Evolutionary conservation across 108 stramenopile genomes (phyloP).

Genomic region (Nitzschia sp.): DNA sequence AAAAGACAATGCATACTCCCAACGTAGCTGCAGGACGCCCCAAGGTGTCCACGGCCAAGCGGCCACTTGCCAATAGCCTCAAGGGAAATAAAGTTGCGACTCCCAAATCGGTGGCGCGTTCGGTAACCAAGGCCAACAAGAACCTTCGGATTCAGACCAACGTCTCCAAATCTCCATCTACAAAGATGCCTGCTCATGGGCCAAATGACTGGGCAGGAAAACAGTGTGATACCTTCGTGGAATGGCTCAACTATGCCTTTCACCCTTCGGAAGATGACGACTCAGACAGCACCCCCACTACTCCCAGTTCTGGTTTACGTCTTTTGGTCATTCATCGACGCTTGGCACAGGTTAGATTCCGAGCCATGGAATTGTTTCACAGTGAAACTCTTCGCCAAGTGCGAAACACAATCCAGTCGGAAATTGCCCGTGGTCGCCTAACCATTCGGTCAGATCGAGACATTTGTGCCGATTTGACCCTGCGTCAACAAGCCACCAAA

Average conservation of each 20-base stretch:
- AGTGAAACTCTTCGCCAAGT: slow-evolving; percentile 42
- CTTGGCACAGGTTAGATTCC: slow-evolving; percentile 34
- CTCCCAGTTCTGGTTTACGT: slow-evolving; percentile 24
- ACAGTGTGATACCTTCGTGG: slow-evolving; percentile 64
- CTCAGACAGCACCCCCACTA: neutral
- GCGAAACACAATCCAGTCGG: slow-evolving; percentile 45
- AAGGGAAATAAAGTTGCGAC: neutral
- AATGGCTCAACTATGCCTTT: slow-evolving; percentile 84
- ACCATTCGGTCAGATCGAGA: slow-evolving; percentile 80
- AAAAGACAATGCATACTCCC: too few species aligned
- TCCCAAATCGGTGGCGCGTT: neutral
- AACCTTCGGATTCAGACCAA: neutral
- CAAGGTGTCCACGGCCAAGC: too few species aligned
- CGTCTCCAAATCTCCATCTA: neutral
- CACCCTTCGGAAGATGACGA: slow-evolving; percentile 51
- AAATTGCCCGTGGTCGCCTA: slow-evolving; percentile 73
- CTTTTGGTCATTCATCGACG: slow-evolving; percentile 44
- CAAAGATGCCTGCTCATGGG: neutral
- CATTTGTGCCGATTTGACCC: slow-evolving; percentile 75
- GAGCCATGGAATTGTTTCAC: slow-evolving; percentile 44
- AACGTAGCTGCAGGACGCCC: too few species aligned
- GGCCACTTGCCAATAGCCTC: neutral
- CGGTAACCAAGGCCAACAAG: neutral
- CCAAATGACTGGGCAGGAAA: slow-evolving; percentile 70
- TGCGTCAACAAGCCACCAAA: slow-evolving; percentile 60